Evolutionary conservation across 1,284 basidiomycete genomes (phyloP).

Genomic region (Erythrobasidium hasegawianum): DNA sequence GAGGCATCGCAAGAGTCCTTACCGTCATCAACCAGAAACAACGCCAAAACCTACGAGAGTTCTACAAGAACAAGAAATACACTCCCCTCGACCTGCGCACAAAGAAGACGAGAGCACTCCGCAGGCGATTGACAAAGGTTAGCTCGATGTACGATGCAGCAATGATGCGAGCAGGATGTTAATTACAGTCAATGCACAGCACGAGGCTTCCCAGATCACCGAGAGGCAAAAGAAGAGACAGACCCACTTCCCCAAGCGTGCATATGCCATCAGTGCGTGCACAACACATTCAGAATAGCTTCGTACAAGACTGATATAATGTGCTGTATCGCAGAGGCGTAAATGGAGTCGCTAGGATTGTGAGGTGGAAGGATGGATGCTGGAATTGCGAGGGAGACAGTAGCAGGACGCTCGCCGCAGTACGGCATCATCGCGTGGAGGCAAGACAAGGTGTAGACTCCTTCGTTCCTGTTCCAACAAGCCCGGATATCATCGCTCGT

Average conservation of each 20-base stretch:
- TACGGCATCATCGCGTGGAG: no score
- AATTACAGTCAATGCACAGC: no score
- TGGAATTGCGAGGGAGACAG: no score
- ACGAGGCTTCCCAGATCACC: conserved; percentile 77
- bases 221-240: conserved; percentile 89
- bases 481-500: no score
- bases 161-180: background rate
- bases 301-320: no score
- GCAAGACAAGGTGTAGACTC: no score
- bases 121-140: conserved; percentile 87
- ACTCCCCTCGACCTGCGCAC: conserved; percentile 93
- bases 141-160: background rate
- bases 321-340: conserved; percentile 10
- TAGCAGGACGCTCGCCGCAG: no score
- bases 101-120: conserved; percentile 99
- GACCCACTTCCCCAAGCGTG: conserved; percentile 73
- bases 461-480: no score
- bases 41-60: conserved; percentile 92
- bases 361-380: no score
- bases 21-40: conserved; percentile 99
- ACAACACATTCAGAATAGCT: conserved; percentile 7
- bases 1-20: conserved; percentile 96
- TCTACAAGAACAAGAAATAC: conserved; percentile 97
- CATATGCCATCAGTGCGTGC: conserved; percentile 53
- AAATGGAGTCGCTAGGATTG: background rate